These are phyloP conservation scores for Claviceps sp. DNA, from an alignment of 2,329 filamentous ascomycete genomes.

Conservation along the genomic window DNA sequence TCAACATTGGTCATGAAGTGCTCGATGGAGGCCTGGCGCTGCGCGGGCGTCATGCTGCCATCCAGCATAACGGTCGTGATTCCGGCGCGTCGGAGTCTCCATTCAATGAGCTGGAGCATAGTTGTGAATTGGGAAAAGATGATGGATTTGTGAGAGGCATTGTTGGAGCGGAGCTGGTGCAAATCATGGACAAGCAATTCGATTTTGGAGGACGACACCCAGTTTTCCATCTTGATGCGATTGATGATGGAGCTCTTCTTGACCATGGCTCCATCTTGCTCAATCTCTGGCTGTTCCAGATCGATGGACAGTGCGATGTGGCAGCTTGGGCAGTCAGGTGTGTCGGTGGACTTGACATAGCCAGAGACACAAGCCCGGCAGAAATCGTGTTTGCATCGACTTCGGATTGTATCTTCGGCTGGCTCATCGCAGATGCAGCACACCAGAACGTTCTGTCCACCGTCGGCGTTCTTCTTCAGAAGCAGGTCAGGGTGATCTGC, in stretches of 20 bases:
- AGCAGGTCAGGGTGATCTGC: constrained; percentile 93
- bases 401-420: constrained; percentile 86
- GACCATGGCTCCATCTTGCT: constrained; percentile 72
- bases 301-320: constrained; percentile 86
- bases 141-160: constrained; percentile 89
- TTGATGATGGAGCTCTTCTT: constrained; percentile 98
- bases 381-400: constrained; percentile 76
- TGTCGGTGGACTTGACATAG: constrained; percentile 62
- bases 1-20: constrained; percentile 93
- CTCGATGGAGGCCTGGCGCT: constrained; percentile 86
- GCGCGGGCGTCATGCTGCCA: constrained; percentile 88
- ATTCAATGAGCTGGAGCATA: constrained; percentile 94
- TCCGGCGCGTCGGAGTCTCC: constrained; percentile 88
- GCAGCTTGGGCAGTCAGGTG: constrained; percentile 74
- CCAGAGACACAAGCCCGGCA: constrained; percentile 28
- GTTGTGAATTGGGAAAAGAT: constrained; percentile 96
- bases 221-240: constrained; percentile 96
- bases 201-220: constrained; percentile 97
- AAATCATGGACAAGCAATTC: constrained; percentile 91
- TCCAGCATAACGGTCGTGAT: constrained; percentile 98
- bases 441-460: constrained; percentile 79
- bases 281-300: constrained; percentile 87
- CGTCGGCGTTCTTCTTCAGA: constrained; percentile 72
- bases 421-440: constrained; percentile 95
- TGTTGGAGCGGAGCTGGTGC: constrained; percentile 81